Evolutionary conservation across 2,329 filamentous ascomycete genomes (phyloP).

Genomic region (Monilinia vaccinii-corymbosi): DNA sequence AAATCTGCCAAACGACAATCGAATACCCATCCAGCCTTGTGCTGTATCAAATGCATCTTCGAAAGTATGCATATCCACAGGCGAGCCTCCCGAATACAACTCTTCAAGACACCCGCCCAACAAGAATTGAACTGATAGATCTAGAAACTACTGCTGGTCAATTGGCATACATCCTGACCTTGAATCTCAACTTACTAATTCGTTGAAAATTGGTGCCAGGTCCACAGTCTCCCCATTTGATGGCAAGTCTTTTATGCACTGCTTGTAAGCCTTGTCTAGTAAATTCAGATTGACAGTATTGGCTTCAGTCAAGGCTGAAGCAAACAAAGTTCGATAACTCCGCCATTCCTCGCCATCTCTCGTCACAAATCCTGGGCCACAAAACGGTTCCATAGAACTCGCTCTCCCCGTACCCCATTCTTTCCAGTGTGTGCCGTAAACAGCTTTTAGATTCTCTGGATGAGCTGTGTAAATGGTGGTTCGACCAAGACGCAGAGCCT

Average conservation of each 20-base stretch:
- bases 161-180: background rate
- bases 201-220: background rate
- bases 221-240: background rate
- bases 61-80: background rate
- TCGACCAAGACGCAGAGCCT: background rate
- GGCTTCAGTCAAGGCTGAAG: background rate
- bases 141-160: background rate
- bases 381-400: background rate
- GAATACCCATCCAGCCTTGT: conserved; percentile 1
- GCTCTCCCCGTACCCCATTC: background rate
- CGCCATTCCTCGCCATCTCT: conserved; percentile 4
- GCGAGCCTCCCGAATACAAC: background rate
- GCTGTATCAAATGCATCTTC: background rate
- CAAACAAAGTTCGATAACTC: background rate
- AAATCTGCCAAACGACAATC: background rate
- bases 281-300: background rate
- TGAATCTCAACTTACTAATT: background rate
- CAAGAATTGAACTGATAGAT: conserved; percentile 4
- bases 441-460: background rate
- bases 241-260: background rate
- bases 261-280: background rate
- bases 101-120: background rate
- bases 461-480: background rate
- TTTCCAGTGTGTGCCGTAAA: background rate
- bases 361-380: conserved; percentile 3